Evolutionary conservation across 108 stramenopile genomes (phyloP), one percentile per base, ranked within the genome.

Genomic region (Discostella stelligeroides): DNA sequence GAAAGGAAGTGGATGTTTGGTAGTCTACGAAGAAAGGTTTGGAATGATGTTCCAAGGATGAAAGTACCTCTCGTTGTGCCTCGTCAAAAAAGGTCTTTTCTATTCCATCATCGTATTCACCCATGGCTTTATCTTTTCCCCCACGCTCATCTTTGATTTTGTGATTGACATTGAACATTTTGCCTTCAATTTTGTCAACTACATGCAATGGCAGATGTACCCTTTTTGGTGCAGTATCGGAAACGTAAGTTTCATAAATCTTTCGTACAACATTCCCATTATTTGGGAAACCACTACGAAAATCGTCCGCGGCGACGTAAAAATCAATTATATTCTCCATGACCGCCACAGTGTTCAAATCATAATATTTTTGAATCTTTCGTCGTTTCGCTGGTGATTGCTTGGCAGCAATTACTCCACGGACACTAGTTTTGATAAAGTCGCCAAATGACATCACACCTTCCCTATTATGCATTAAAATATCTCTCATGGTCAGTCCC

Each of bases 321-420:
- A 65, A 65, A 20, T 65, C 63, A 8, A 55, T 17, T 46, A 20
- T 54, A 43, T 25, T 2, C 63, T 65, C 48, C 46, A 21, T 46
- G 53, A n/a, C n/a, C n/a, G n/a, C n/a, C n/a, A n/a, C n/a, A n/a
- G n/a, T n/a, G n/a, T n/a, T n/a, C n/a, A n/a, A n/a, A n/a, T 65
- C 63, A 8, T 50, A 8, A 46, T 51, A 43, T 21, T 24, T 48
- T 0, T 11, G 17, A 9, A 21, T 24, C 17, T 14, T 9, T 12
- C 49, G 21, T 50, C 49, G 21, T 24, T n/a, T n/a, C n/a, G n/a
- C n/a, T n/a, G n/a, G n/a, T n/a, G n/a, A n/a, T n/a, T n/a, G n/a
- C n/a, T n/a, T n/a, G n/a, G n/a, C n/a, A n/a, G n/a, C n/a, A n/a
- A n/a, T n/a, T n/a, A n/a, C n/a, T n/a, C n/a, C n/a, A n/a, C n/a